phyloP scores from a whole-genome alignment of 164 flowering plant species.

The Malania oleifera region DNA sequence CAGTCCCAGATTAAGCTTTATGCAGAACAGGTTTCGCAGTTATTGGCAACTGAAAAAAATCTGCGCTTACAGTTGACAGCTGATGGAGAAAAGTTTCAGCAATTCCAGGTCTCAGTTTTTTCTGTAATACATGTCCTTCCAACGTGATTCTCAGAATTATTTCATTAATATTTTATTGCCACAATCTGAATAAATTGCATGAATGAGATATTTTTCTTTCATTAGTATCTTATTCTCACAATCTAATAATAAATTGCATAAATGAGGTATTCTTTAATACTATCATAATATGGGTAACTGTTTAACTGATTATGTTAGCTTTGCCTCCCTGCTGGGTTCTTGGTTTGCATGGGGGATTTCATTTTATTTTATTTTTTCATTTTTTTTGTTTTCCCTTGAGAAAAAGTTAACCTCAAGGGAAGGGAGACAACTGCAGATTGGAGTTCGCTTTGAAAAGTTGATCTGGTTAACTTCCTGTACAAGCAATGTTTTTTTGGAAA shows the following conservation, averaged over 20 bases:
- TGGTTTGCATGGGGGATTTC: no score
- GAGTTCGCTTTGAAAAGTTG: no score
- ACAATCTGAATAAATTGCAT: neutral
- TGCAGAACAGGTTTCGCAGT: constrained; percentile 85
- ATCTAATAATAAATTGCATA: neutral
- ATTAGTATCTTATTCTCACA: neutral
- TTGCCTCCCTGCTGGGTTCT: no score
- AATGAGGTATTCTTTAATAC: no score
- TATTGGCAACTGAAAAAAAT: constrained; percentile 81
- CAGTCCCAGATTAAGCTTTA: constrained; percentile 79
- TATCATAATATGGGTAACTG: no score
- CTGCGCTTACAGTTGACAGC: constrained; percentile 75
- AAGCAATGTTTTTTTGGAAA: no score
- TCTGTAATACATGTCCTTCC: neutral
- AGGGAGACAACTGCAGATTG: no score
- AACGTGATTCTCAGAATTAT: neutral
- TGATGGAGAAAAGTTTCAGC: constrained; percentile 96
- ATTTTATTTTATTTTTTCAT: no score
- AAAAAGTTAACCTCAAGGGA: no score
- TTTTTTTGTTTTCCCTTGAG: no score
- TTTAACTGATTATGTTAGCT: no score
- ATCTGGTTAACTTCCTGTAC: no score
- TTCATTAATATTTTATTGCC: neutral
- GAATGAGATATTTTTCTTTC: neutral
- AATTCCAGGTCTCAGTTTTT: constrained; percentile 59